phyloP scores from a whole-genome alignment of 768 basidiomycete species.

The Cubamyces lactineus region DNA sequence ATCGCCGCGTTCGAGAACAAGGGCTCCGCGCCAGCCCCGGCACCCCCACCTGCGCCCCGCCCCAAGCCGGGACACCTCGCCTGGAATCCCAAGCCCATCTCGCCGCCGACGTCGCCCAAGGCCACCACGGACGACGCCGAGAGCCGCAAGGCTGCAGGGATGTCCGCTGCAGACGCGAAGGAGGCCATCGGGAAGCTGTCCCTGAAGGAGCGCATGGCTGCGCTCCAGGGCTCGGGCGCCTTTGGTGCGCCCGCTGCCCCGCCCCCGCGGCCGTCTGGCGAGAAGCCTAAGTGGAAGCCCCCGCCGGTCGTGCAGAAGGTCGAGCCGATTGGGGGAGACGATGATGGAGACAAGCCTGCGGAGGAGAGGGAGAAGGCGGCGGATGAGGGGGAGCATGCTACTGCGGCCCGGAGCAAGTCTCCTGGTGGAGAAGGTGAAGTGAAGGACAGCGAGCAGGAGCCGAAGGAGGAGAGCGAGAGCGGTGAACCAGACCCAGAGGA shows the following conservation, averaged over 20 bases:
- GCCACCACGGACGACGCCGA: constrained; percentile 26
- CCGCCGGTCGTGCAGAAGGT: constrained; percentile 50
- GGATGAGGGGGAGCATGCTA: constrained; percentile 11
- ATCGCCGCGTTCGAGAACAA: constrained; percentile 86
- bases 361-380: constrained; percentile 25
- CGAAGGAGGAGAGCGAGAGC: constrained; percentile 40
- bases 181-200: constrained; percentile 82
- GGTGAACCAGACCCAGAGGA: constrained; percentile 57
- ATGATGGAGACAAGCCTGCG: constrained; percentile 35
- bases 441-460: background rate
- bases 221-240: constrained; percentile 80
- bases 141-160: constrained; percentile 43
- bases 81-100: constrained; percentile 72
- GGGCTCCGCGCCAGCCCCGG: constrained; percentile 39
- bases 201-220: constrained; percentile 94
- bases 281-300: constrained; percentile 87
- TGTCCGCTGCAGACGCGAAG: constrained; percentile 88
- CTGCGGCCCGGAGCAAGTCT: constrained; percentile 18
- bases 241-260: constrained; percentile 62
- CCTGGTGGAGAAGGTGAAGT: constrained; percentile 24
- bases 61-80: constrained; percentile 66
- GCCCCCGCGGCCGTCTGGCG: constrained; percentile 61
- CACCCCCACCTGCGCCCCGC: constrained; percentile 48
- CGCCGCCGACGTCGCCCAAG: constrained; percentile 45
- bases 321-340: constrained; percentile 47